These are phyloP conservation scores for Rhizopogon parksii DNA, from an alignment of 1,284 basidiomycete species.

Conservation along the genomic window DNA sequence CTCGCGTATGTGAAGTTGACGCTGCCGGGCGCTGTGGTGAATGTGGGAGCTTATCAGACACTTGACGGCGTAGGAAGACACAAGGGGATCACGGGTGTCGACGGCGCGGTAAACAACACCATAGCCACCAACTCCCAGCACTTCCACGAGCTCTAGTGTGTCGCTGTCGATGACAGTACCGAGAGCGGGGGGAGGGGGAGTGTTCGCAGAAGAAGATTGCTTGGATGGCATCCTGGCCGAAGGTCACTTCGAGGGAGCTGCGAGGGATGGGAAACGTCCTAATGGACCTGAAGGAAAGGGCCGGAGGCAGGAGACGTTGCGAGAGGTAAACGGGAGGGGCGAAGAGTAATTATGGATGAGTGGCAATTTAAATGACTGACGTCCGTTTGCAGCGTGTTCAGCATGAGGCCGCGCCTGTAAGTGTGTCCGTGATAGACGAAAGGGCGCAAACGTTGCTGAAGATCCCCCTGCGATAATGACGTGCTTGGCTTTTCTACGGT, in stretches of 20 bases:
- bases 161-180: constrained; percentile 78
- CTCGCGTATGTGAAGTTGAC: constrained; percentile 71
- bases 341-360: constrained; percentile 25
- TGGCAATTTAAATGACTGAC: constrained; percentile 42
- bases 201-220: constrained; percentile 40
- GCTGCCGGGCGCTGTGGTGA: constrained; percentile 49
- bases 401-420: constrained; percentile 47
- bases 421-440: constrained; percentile 31
- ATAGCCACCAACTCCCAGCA: constrained; percentile 92
- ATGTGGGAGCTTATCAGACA: constrained; percentile 64
- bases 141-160: constrained; percentile 79
- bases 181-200: constrained; percentile 57
- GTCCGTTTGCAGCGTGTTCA: constrained; percentile 46
- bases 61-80: constrained; percentile 83
- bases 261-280: constrained; percentile 15
- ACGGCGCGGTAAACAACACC: constrained; percentile 93
- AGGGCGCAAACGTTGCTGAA: constrained; percentile 22
- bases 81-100: constrained; percentile 47
- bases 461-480: constrained; percentile 21
- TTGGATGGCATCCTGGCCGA: constrained; percentile 33
- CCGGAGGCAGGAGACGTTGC: constrained; percentile 20
- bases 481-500: constrained; percentile 27
- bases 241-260: constrained; percentile 8
- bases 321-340: constrained; percentile 22
- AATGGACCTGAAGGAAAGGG: constrained; percentile 20